Base-by-base conservation (phyloP, 345 rosid species). In the Populus euphratica region DNA sequence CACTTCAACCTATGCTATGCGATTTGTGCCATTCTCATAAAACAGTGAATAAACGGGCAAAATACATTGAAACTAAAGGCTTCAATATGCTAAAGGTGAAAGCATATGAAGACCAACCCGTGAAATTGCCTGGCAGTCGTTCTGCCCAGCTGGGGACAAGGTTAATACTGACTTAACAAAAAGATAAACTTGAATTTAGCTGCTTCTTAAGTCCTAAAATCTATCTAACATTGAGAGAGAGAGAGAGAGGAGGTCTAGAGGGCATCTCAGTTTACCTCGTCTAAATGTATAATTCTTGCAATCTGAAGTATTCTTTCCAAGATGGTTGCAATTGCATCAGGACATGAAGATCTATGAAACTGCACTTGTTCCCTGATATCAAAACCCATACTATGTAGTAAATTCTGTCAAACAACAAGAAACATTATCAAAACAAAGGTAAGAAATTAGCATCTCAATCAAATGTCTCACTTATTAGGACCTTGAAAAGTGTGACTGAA, bases 261-360 rank as follows among this genome's bases (percentile, higher is more conserved):
- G 31, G 5, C 11, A 29, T 38, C 50, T 69, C 71, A 75, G 72
- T 36, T 80, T 82, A 91, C 98, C 94, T 92, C 93, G 80, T 90
- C 91, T 71, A 94, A 85, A 79, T 81, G 86, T 77, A 78, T 83
- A 41, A 94, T 88, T 88, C 98, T 86, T 76, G 85, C 92, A 67
- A 89, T 83, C 70, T 80, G 86, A 80, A 90, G 89, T 86, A 91
- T 79, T 74, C 79, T 84, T 63, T 86, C 86, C 75, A 90, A 85
- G 38, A 80, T 62, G 70, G 50, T 13, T 69, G 49, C 69, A 61
- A 85, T 64, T 65, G 84, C 88, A 52, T 90, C 86, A 77, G 81
- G 77, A 74, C 65, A 82, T 13, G 78, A 76, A 47, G 85, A 65
- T 72, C 82, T 79, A 59, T 71, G 54, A 31, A 89, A 83, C 70